Percentiles rank a stretch among this genome's conserved stretches.
phyloP scores from a whole-genome alignment of 225 moss, liverwort and hornwort genomes.

The Neckera pumila region DNA sequence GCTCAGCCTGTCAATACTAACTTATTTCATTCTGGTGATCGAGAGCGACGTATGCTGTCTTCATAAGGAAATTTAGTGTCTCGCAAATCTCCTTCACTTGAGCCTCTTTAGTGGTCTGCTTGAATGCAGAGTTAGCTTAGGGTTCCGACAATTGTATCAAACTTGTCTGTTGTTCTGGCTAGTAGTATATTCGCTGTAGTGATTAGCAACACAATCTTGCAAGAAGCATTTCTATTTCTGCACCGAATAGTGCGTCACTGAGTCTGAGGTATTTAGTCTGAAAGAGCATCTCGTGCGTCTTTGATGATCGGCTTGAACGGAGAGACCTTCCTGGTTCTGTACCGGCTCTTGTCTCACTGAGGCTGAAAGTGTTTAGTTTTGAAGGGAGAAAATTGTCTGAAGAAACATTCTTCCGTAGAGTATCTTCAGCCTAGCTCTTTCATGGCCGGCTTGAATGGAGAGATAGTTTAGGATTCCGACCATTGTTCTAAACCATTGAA shows the following conservation, averaged over 20 bases:
- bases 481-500: not conserved
- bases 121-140: not conserved
- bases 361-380: not conserved
- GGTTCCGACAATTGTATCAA: not conserved
- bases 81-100: not conserved
- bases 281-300: not conserved
- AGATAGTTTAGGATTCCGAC: not conserved
- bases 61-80: not conserved
- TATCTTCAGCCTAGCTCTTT: not conserved
- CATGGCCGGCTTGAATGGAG: not conserved
- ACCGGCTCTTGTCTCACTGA: not conserved
- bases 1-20: not conserved
- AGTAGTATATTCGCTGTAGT: not conserved
- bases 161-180: not conserved
- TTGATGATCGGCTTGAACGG: not conserved
- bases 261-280: not conserved
- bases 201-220: not conserved
- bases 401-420: not conserved
- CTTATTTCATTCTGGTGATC: not conserved
- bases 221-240: not conserved
- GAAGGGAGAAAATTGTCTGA: not conserved
- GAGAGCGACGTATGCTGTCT: not conserved
- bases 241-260: not conserved
- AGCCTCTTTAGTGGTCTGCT: not conserved
- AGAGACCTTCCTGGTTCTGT: not conserved